phyloP scores from a whole-genome alignment of 108 stramenopile genomes.

The Schizochytrium sp. region DNA sequence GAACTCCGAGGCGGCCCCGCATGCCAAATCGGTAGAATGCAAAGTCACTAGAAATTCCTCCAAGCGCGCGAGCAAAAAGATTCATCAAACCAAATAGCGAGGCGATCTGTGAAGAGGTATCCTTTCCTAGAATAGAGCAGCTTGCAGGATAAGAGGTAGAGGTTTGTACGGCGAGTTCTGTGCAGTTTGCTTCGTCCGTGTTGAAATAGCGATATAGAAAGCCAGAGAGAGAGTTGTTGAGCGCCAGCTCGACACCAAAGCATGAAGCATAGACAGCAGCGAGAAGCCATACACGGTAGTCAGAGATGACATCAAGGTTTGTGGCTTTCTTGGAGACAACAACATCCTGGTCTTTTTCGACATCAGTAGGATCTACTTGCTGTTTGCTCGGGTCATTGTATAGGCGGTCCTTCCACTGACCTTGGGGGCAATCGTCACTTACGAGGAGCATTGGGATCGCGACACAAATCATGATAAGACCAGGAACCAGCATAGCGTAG shows the following conservation, averaged over 20 bases:
- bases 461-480: conserved; percentile 63
- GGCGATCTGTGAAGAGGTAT: conserved; percentile 65
- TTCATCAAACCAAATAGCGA: conserved; percentile 60
- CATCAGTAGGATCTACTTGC: conserved; percentile 64
- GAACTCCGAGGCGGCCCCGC: conserved; percentile 68
- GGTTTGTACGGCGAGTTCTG: conserved; percentile 67
- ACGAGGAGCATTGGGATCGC: conserved; percentile 67
- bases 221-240: conserved; percentile 56
- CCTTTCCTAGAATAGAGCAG: conserved; percentile 66
- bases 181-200: not conserved
- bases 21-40: conserved; percentile 62
- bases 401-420: conserved; percentile 68
- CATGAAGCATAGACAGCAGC: conserved; percentile 69
- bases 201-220: conserved; percentile 56
- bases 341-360: conserved; percentile 56
- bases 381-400: conserved; percentile 66
- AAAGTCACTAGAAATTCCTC: not conserved
- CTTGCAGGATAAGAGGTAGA: conserved; percentile 64
- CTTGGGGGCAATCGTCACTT: conserved; percentile 70
- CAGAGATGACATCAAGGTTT: conserved; percentile 17
- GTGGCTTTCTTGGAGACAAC: conserved; percentile 42
- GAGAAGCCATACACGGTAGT: conserved; percentile 69
- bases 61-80: conserved; percentile 57
- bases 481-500: conserved; percentile 67
- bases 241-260: conserved; percentile 59